A percentile compares a stretch with the other conserved stretches of the same genome.
Evolutionary conservation across 331 rosid genomes (phyloP).

Genomic region (Quercus phellos): DNA sequence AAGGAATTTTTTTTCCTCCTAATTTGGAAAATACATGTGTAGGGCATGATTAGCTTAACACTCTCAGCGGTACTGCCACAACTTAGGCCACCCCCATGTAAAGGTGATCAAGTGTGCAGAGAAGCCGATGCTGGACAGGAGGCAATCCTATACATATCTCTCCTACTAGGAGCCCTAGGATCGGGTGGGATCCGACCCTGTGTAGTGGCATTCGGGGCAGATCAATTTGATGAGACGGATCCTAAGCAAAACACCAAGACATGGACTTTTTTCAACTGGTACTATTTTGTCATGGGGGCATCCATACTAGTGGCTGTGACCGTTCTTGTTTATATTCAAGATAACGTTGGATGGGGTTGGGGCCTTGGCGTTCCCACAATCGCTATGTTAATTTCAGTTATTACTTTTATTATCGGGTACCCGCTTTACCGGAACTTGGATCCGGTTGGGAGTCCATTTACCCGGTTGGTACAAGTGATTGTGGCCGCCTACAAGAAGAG

Average conservation of each 20-base stretch:
- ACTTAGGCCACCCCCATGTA: constrained; percentile 74
- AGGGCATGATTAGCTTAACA: constrained; percentile 83
- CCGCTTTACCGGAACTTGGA: constrained; percentile 75
- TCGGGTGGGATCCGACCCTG: constrained; percentile 99
- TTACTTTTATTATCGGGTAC: constrained; percentile 59
- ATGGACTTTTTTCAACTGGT: constrained; percentile 90
- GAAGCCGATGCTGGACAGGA: constrained; percentile 58
- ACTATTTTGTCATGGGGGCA: constrained; percentile 80
- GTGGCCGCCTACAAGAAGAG: constrained; percentile 75
- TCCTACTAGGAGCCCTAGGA: constrained; percentile 60
- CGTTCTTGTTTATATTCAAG: constrained; percentile 83
- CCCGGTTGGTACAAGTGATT: constrained; percentile 62
- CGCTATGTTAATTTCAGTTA: constrained; percentile 71
- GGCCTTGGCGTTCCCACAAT: constrained; percentile 78
- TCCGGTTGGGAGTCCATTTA: constrained; percentile 84
- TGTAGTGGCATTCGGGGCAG: constrained; percentile 92
- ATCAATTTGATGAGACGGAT: constrained; percentile 77
- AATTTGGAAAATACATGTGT: neutral
- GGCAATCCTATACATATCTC: constrained; percentile 51
- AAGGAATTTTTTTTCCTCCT: neutral
- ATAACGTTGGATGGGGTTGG: constrained; percentile 86
- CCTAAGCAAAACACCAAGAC: constrained; percentile 56
- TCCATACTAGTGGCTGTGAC: constrained; percentile 79
- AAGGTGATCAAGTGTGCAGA: constrained; percentile 43
- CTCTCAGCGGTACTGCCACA: constrained; percentile 69